Percentiles rank a stretch among this genome's conserved stretches.
phyloP scores from a whole-genome alignment of 2,329 filamentous ascomycete genomes.

The Xylaria sp. region DNA sequence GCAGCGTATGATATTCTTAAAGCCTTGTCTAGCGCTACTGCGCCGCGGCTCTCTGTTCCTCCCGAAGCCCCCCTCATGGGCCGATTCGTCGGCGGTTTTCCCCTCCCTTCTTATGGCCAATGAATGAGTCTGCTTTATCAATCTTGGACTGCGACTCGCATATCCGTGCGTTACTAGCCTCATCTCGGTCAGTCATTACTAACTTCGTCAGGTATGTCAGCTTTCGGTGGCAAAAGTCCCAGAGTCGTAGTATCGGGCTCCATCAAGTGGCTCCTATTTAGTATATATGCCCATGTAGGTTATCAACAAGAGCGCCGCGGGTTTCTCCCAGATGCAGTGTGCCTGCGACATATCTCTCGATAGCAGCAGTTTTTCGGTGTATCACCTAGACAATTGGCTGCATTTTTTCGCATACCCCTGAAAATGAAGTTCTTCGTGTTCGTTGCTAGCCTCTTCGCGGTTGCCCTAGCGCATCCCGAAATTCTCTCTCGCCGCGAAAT shows the following conservation, averaged over 20 bases:
- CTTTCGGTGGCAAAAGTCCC: background rate
- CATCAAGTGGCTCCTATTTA: background rate
- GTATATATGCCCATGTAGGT: background rate
- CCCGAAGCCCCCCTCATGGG: background rate
- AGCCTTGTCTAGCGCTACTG: background rate
- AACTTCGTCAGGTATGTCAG: background rate
- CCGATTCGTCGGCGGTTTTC: background rate
- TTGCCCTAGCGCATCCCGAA: constrained; percentile 36
- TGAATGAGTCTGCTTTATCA: constrained; percentile 4
- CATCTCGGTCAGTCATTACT: background rate
- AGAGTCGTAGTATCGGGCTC: background rate
- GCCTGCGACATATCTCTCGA: background rate
- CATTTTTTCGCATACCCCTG: background rate
- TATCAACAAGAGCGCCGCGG: background rate
- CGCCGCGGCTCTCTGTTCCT: background rate
- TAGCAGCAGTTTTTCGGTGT: background rate
- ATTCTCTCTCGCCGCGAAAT: constrained; percentile 37
- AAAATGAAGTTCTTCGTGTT: constrained; percentile 43
- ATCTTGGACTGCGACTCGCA: background rate
- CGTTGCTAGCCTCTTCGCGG: constrained; percentile 39
- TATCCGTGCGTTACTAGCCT: background rate
- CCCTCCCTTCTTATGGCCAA: background rate
- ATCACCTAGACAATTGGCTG: background rate
- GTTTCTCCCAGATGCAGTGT: background rate
- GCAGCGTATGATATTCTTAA: background rate